Percentiles rank a stretch among this genome's conserved stretches.
These are phyloP conservation scores for Aspergillus niger DNA, from an alignment of 2,329 filamentous ascomycete species.

Conservation along the genomic window DNA sequence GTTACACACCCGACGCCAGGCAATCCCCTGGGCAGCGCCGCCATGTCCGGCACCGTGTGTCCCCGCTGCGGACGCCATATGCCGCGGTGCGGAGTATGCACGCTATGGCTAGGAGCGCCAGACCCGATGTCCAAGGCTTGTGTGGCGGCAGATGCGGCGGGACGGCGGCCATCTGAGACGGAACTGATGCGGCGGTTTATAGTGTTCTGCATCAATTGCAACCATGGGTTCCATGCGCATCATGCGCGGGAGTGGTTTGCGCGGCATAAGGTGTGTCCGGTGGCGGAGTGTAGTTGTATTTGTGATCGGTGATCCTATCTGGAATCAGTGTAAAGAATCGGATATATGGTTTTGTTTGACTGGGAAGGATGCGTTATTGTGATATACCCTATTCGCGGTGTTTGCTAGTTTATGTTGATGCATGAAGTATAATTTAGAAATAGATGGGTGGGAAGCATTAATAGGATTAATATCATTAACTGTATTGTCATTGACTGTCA, in stretches of 20 bases:
- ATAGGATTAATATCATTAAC: too few relatives aligned
- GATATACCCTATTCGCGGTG: slow-evolving; percentile 17
- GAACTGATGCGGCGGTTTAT: slow-evolving; percentile 59
- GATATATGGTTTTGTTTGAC: not conserved
- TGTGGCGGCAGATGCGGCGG: slow-evolving; percentile 38
- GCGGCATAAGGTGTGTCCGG: slow-evolving; percentile 42
- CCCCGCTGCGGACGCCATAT: slow-evolving; percentile 64
- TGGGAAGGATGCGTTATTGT: slow-evolving; percentile 4
- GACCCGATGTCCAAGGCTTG: slow-evolving; percentile 52
- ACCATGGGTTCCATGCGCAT: slow-evolving; percentile 65
- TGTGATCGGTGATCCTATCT: slow-evolving; percentile 37
- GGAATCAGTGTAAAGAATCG: not conserved
- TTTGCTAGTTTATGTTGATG: not conserved
- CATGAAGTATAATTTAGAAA: too few relatives aligned
- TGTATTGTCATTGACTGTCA: too few relatives aligned
- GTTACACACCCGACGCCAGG: slow-evolving; percentile 37
- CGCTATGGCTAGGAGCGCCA: slow-evolving; percentile 61
- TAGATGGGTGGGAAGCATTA: too few relatives aligned
- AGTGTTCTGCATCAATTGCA: slow-evolving; percentile 64
- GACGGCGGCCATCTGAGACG: slow-evolving; percentile 31
- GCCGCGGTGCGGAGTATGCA: slow-evolving; percentile 64
- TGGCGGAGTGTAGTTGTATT: slow-evolving; percentile 45
- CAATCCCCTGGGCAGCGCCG: slow-evolving; percentile 38
- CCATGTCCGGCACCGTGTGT: slow-evolving; percentile 57
- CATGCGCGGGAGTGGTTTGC: slow-evolving; percentile 65